Evolutionary conservation across 768 basidiomycete genomes (phyloP).

Genomic region (Gloeophyllum trabeum): DNA sequence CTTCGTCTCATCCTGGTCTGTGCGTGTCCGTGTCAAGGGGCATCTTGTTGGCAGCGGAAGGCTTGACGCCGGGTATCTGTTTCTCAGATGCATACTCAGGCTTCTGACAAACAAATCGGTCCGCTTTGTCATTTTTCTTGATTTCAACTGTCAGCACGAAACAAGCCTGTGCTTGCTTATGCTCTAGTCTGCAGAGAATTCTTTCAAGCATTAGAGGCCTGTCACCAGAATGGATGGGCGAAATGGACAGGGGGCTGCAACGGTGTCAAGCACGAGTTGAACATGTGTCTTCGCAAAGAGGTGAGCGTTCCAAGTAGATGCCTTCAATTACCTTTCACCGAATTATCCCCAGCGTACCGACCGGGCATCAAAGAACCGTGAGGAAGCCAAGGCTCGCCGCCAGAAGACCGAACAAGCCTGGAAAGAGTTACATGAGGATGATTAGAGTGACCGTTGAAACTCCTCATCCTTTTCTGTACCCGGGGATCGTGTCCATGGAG

Average conservation of each 20-base stretch:
- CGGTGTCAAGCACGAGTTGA: slow-evolving; percentile 51
- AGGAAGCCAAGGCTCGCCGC: slow-evolving; percentile 43
- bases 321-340: too few relatives aligned
- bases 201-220: slow-evolving; percentile 64
- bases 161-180: not conserved
- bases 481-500: too few relatives aligned
- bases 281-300: slow-evolving; percentile 61
- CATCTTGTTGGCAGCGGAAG: slow-evolving; percentile 1
- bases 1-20: slow-evolving; percentile 13
- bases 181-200: slow-evolving; percentile 65
- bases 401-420: slow-evolving; percentile 47
- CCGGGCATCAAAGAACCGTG: slow-evolving; percentile 49
- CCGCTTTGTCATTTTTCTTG: slow-evolving; percentile 8
- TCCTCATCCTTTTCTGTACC: not conserved
- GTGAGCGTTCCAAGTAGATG: slow-evolving; percentile 22
- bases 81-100: slow-evolving; percentile 55
- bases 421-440: slow-evolving; percentile 11
- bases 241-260: slow-evolving; percentile 66
- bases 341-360: slow-evolving; percentile 51
- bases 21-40: slow-evolving; percentile 6
- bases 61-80: slow-evolving; percentile 2
- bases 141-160: not conserved
- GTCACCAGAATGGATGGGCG: slow-evolving; percentile 53
- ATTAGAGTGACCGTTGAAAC: not conserved
- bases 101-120: slow-evolving; percentile 58